These are phyloP conservation scores for Pelargonium australe DNA, from an alignment of 441 rosid species.

Conservation along the genomic window DNA sequence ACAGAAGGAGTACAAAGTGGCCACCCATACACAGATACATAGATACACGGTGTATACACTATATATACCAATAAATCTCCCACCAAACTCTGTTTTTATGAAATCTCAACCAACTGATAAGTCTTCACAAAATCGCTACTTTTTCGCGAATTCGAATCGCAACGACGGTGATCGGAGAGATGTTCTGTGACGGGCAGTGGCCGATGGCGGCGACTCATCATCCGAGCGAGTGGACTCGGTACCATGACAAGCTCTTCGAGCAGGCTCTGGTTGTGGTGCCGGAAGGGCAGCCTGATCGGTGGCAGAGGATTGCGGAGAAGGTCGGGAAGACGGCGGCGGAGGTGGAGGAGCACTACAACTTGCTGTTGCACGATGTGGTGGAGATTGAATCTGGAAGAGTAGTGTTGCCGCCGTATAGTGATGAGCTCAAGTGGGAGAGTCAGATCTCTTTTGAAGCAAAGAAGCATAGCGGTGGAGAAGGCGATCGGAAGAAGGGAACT, in stretches of 20 bases:
- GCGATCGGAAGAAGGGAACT: constrained; percentile 66
- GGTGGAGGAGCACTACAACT: constrained; percentile 52
- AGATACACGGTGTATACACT: too few species aligned
- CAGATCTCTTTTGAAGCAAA: constrained; percentile 46
- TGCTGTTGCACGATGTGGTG: constrained; percentile 41
- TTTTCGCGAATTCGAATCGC: too few species aligned
- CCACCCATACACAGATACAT: too few species aligned
- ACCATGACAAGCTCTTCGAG: constrained; percentile 70
- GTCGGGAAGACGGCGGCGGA: constrained; percentile 39
- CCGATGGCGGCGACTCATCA: too few species aligned
- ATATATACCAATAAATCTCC: too few species aligned
- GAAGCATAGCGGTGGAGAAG: constrained; percentile 24
- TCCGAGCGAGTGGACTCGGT: constrained; percentile 38
- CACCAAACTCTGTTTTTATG: too few species aligned
- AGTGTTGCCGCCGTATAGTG: constrained; percentile 49
- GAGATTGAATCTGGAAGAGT: constrained; percentile 71
- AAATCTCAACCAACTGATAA: too few species aligned
- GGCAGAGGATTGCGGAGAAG: constrained; percentile 48
- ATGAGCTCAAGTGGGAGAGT: constrained; percentile 25
- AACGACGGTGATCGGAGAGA: too few species aligned
- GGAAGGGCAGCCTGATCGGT: constrained; percentile 47
- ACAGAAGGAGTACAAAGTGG: too few species aligned
- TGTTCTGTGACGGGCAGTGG: too few species aligned
- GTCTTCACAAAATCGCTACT: too few species aligned
- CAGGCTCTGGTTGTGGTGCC: constrained; percentile 46